Evolutionary conservation across 129 eudicot species (phyloP), one percentile per base, ranked within the genome.

Genomic region (Solidago caesia): DNA sequence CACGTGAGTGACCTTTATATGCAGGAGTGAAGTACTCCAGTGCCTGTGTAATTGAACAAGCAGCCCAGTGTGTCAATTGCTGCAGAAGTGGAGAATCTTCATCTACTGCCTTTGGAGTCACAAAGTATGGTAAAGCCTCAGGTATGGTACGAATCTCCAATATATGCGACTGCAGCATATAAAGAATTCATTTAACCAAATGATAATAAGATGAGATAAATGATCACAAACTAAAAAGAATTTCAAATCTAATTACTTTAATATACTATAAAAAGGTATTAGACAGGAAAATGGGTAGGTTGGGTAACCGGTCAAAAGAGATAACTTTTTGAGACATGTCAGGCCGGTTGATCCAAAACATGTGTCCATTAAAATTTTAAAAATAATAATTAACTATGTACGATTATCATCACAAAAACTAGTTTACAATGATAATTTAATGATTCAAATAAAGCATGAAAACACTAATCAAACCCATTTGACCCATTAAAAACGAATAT

Each of bases 41-140:
- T 72, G 97, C 99, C 60, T 95, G 97, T 53, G 99, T 89, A 65
- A 95, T 89, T 60, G 99, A 95, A 78, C 99, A 95, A 75, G 97
- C 94, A 60, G 99, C 99, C 99, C 99, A 95, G 69, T 95, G 99
- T 71, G 96, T 96, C 75, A 95, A 81, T 74, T 95, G 99, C 72
- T 95, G 99, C 84, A 95, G 72, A 75, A 95, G 86, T 6, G 91
- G 41, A 5, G 99, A 95, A 80, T 91, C 87, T 75, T 95, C 99
- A 73, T 95, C 96, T 44, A 95, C 88, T 21, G 97, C 94, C 84
- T 87, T 91, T 29, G 99, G 97, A 56, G 89, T 91, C 75, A 95
- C 94, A 77, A 95, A 95, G 84, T 91, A 95, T 60, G 97, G 85
- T 79, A 95, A 75, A 57, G 97, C 99, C 83, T 89, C 92, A 27